A percentile compares a stretch with the other conserved stretches of the same genome.
These are phyloP conservation scores for Dentipellis sp. DNA, from an alignment of 768 basidiomycete species.

Conservation along the genomic window DNA sequence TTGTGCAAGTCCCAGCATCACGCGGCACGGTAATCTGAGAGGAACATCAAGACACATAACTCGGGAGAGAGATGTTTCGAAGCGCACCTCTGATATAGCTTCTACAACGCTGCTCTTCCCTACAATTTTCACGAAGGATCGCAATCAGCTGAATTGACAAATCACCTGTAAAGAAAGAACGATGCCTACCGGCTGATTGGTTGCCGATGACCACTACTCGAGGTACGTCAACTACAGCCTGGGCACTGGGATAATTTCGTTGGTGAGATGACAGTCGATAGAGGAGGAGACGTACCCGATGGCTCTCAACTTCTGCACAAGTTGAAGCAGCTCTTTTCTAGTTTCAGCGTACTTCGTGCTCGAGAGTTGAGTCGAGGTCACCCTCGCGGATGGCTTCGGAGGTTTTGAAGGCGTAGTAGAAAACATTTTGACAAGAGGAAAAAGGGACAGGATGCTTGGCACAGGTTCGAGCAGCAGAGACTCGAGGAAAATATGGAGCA, in stretches of 20 bases:
- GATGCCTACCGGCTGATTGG: conserved; percentile 12
- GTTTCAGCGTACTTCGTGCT: conserved; percentile 8
- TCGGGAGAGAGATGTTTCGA: no score
- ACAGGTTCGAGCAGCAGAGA: no score
- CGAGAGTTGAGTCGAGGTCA: neutral
- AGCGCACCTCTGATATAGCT: conserved; percentile 1
- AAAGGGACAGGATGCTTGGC: no score
- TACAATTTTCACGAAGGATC: neutral
- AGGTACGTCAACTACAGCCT: conserved; percentile 38
- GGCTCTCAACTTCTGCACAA: conserved; percentile 12
- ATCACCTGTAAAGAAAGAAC: neutral
- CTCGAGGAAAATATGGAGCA: no score
- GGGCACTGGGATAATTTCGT: conserved; percentile 24
- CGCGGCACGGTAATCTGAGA: conserved; percentile 33
- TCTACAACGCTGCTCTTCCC: conserved; percentile 7
- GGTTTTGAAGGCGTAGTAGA: no score
- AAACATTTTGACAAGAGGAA: no score
- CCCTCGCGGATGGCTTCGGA: no score
- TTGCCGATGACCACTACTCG: conserved; percentile 37
- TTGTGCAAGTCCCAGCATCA: conserved; percentile 32
- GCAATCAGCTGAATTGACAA: neutral
- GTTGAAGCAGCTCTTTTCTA: conserved; percentile 7
- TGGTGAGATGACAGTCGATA: neutral
- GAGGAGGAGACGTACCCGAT: conserved; percentile 25
- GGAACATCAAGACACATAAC: no score